phyloP scores from a whole-genome alignment of 139 green algal species.

The Nannochloris sp. region DNA sequence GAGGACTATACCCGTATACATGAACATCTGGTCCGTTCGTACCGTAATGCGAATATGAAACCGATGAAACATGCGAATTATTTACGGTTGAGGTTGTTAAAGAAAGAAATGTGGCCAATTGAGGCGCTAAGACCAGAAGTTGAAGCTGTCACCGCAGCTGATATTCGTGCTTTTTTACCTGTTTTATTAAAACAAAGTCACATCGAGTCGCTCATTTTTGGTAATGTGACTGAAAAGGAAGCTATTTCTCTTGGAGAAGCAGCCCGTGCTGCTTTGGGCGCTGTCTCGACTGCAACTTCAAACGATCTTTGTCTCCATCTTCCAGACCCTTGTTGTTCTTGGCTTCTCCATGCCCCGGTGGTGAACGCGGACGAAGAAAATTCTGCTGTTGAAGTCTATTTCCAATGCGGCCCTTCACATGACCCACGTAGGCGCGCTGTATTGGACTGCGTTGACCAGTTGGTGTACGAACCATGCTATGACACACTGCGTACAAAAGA shows the following conservation, averaged over 20 bases:
- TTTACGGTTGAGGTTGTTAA: slow-evolving; percentile 57
- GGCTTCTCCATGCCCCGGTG: slow-evolving; percentile 12
- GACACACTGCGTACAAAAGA: slow-evolving; percentile 86
- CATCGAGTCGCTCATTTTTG: slow-evolving; percentile 70
- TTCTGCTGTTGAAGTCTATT: slow-evolving; percentile 74
- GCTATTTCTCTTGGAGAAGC: slow-evolving; percentile 19
- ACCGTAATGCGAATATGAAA: slow-evolving; percentile 79
- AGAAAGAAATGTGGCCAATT: slow-evolving; percentile 19
- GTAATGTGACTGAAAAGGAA: slow-evolving; percentile 62
- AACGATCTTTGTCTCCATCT: background rate
- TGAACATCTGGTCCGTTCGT: slow-evolving; percentile 65
- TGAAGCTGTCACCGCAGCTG: background rate
- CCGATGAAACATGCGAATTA: slow-evolving; percentile 70
- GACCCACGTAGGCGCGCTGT: slow-evolving; percentile 20
- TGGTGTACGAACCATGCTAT: slow-evolving; percentile 73
- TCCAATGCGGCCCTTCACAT: slow-evolving; percentile 22
- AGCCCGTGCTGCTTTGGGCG: slow-evolving; percentile 1
- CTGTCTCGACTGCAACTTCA: background rate
- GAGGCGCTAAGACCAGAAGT: slow-evolving; percentile 27
- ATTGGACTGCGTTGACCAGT: slow-evolving; percentile 69
- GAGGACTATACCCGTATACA: slow-evolving; percentile 45
- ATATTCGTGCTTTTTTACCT: slow-evolving; percentile 14
- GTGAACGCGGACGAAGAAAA: slow-evolving; percentile 83
- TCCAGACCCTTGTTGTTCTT: background rate
- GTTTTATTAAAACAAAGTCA: slow-evolving; percentile 44